Evolutionary conservation across 345 rosid genomes (phyloP).

Genomic region (Moricandia arvensis): DNA sequence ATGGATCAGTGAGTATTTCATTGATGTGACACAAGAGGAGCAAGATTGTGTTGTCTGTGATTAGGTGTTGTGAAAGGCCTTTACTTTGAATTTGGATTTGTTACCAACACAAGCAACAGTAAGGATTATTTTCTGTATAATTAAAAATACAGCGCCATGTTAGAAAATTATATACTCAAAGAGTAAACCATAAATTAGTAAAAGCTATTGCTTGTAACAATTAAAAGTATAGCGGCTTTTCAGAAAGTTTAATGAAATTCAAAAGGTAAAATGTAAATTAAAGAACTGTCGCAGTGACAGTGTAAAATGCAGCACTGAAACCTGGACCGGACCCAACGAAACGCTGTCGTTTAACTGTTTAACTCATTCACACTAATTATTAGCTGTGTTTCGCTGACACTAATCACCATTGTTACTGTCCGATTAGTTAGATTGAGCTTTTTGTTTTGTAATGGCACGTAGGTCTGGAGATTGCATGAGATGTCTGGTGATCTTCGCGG

Average conservation of each 20-base stretch:
- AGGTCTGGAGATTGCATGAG: constrained; percentile 78
- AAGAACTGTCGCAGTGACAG: neutral
- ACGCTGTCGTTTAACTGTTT: too few relatives aligned
- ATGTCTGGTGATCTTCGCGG: constrained; percentile 85
- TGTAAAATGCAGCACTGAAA: constrained; percentile 29
- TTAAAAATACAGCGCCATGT: neutral
- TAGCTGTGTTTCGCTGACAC: constrained; percentile 18
- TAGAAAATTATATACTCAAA: neutral
- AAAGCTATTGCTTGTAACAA: neutral
- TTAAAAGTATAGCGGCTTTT: neutral
- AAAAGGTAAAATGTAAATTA: neutral
- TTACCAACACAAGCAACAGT: neutral
- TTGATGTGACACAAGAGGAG: constrained; percentile 38
- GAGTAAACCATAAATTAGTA: neutral
- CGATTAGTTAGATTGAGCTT: neutral
- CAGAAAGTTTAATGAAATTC: neutral
- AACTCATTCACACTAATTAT: neutral
- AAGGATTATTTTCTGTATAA: neutral
- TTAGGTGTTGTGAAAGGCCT: too few relatives aligned
- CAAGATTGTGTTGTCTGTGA: too few relatives aligned
- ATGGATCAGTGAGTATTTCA: constrained; percentile 55
- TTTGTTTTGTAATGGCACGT: constrained; percentile 54
- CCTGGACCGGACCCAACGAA: neutral
- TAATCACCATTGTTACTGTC: constrained; percentile 13
- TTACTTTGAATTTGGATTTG: too few relatives aligned